Base-by-base conservation (phyloP, 306 rosid genomes). In the Gynostemma pentaphyllum region DNA sequence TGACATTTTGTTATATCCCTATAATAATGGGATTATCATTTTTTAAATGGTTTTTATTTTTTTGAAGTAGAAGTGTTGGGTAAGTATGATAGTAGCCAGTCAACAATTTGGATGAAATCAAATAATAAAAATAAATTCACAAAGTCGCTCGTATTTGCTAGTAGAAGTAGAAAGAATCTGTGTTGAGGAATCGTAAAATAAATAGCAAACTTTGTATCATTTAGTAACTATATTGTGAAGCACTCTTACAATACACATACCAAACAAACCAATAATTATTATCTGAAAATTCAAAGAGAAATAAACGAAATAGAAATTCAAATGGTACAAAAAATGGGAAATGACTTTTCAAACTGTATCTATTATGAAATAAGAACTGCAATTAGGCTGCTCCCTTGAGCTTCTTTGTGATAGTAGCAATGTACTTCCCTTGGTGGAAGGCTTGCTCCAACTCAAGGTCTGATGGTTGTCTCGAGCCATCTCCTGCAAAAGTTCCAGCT, bases 401-500 rank as follows among this genome's bases (percentile, higher is more conserved):
- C 80, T 85, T 90, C 89, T 87, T 90, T 70, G 97, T 80, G 84
- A 87, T 81, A 69, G 84, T 39, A 69, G 96, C 97, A 51, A 90
- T 65, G 69, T 83, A 76, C 76, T 90, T 85, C 45, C 97, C 97
- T 76, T 90, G 97, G 78, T 90, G 96, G 76, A 87, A 85, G 40
- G 97, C 97, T 75, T 83, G 96, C 75, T 78, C 67, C 73, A 90
- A 75, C 85, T 87, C 97, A 30, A 90, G 95, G 69, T 75, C 77
- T 22, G 82, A 52, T 45, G 97, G 97, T 66, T 87, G 87, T 68
- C 97, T 85, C 4, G 95, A 87, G 39, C 96, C 97, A 53, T 90
- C 97, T 18, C 97, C 97, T 0, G 97, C 96, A 48, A 16, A 87
- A 24, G 96, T 90, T 80, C 97, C 97, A 0, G 96, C 95, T 57